phyloP scores from a whole-genome alignment of 148 eudicot genomes.

The Hydrangea macrophylla region DNA sequence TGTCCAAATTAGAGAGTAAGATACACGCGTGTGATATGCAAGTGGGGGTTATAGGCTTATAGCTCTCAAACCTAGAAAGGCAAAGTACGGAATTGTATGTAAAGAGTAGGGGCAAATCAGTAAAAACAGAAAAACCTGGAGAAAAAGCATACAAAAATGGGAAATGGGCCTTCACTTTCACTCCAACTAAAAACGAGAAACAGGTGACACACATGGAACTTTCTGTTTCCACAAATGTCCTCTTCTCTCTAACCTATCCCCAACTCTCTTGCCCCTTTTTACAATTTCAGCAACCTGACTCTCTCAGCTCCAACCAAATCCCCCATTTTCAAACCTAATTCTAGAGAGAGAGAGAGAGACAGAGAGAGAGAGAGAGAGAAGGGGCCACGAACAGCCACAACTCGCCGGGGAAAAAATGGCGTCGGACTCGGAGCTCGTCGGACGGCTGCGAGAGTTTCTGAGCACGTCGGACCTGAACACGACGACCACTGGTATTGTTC shows the following conservation, averaged over 20 bases:
- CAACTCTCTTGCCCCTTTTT: neutral
- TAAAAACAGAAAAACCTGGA: neutral
- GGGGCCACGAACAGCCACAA: no score
- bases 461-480: constrained; percentile 60
- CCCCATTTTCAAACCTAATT: constrained; percentile 5
- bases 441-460: constrained; percentile 49
- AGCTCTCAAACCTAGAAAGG: no score
- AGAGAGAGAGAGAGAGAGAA: no score
- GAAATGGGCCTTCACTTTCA: neutral
- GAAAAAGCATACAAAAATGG: neutral
- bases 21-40: no score
- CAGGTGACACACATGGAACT: neutral
- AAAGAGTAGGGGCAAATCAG: neutral
- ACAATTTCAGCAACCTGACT: no score
- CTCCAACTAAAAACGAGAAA: constrained; percentile 2
- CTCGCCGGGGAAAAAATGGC: constrained; percentile 52
- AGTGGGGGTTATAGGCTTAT: no score
- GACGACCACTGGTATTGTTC: constrained; percentile 54
- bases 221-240: constrained; percentile 8
- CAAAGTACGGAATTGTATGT: neutral
- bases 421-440: constrained; percentile 61
- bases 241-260: neutral
- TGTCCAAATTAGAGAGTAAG: no score
- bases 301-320: constrained; percentile 23
- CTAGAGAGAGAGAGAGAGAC: no score